Evolutionary conservation across 2,329 filamentous ascomycete genomes (phyloP), one percentile per base, ranked within the genome.

Genomic region (Colletotrichum australisinense): DNA sequence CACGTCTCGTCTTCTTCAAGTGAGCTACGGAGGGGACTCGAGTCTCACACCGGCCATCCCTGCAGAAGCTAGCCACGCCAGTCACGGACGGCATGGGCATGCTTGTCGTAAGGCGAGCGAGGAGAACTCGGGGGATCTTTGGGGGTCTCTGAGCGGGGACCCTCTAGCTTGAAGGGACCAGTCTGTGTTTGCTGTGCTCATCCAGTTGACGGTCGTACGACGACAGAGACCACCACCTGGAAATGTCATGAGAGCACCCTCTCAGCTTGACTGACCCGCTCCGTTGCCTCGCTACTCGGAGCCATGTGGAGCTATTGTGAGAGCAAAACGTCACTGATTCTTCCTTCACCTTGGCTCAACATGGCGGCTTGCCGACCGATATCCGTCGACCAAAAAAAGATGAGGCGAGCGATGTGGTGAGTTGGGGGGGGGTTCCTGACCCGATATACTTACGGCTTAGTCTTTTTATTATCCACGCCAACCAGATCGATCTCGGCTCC

Each of bases 1-100:
- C 68, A 68, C 35, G 66, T 73, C 66, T 73, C 53, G 59, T 60
- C 70, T 63, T 69, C 65, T 64, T 70, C 67, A 73, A 69, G 66
- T 59, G 69, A 53, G 22, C 63, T 55, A 38, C 16, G 4, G 2
- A 42, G 14, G 11, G 32, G 32, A 35, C 32, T 35, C 32, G 32
- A 35, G 32, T 7, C 49, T 30, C 24, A 57, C 49, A 49, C 64
- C 16, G 58, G 46, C 38, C 32, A 70, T 60, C 66, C 66, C 67
- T 73, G 67, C 60, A 69, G 53, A 58, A 28, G 32, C 69, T 69
- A 55, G 30, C 53, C 66, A 59, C 59, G 42, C 70, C 66, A 59
- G 59, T 56, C 42, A 65, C 46, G 60, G 55, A 32, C 46, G n/a
- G 49, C 57, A 72, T 68, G 69, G 64, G 64, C 22, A 72, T 58